Evolutionary conservation across 495 filamentous ascomycete species (phyloP).

Genomic region (Aspergillus carlsbadensis): DNA sequence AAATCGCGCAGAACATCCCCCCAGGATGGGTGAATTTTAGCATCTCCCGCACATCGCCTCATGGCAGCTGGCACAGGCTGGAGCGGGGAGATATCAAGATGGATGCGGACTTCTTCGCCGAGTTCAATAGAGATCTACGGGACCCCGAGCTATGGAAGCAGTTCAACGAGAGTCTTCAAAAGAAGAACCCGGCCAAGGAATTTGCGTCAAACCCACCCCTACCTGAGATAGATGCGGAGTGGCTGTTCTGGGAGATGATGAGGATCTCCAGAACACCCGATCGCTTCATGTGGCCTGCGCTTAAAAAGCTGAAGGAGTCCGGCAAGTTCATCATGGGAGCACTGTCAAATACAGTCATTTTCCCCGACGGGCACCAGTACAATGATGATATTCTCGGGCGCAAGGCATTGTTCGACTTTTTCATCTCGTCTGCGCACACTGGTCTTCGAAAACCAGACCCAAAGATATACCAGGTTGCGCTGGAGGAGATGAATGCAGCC

Average conservation of each 20-base stretch:
- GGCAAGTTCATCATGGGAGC: slow-evolving; percentile 74
- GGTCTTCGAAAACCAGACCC: slow-evolving; percentile 86
- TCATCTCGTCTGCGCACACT: slow-evolving; percentile 79
- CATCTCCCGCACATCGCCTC: slow-evolving; percentile 74
- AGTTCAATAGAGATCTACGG: slow-evolving; percentile 73
- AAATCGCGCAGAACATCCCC: slow-evolving; percentile 70
- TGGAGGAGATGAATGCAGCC: slow-evolving; percentile 60
- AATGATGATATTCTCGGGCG: slow-evolving; percentile 47
- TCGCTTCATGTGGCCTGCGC: slow-evolving; percentile 81
- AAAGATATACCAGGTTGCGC: slow-evolving; percentile 72
- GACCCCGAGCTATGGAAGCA: slow-evolving; percentile 63
- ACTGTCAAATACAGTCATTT: slow-evolving; percentile 84
- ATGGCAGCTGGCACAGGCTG: slow-evolving; percentile 82
- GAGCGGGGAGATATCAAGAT: slow-evolving; percentile 74
- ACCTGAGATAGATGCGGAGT: slow-evolving; percentile 74
- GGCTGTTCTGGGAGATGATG: slow-evolving; percentile 95
- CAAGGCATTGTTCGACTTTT: slow-evolving; percentile 71
- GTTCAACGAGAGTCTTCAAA: slow-evolving; percentile 47
- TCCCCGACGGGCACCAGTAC: slow-evolving; percentile 66
- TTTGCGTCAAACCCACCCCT: slow-evolving; percentile 53
- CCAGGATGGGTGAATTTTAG: slow-evolving; percentile 87
- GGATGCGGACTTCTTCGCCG: slow-evolving; percentile 70
- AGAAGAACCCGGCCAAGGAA: slow-evolving; percentile 27
- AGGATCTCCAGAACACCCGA: slow-evolving; percentile 65
- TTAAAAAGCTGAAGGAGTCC: slow-evolving; percentile 63